Evolutionary conservation across 805 yeast genomes (phyloP), one percentile per base, ranked within the genome.

Genomic region (Ogataea sp.): DNA sequence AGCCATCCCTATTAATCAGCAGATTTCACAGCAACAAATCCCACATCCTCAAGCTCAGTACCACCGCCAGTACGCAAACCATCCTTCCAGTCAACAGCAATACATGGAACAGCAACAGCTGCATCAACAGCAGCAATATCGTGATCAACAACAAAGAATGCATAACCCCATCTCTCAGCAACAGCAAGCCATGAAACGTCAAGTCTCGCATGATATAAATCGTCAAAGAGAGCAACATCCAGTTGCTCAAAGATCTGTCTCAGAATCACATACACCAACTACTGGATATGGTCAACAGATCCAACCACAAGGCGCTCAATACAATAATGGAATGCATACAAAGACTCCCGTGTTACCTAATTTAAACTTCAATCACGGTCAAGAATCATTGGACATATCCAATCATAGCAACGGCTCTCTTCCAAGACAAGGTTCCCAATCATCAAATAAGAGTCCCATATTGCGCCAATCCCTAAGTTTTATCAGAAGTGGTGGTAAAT

Each of bases 391-490:
- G 7, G 38, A 38, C 3, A 36, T 23, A 6, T 33, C 29, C 31
- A 21, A 11, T 18, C 9, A 14, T 15, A 31, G 33, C 14, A 5
- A 6, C 6, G 11, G 11, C 20, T 3, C n/a, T 31, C 6, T 23
- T 10, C 10, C n/a, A 14, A 9, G 20, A n/a, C 15, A 25, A 20
- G 14, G 16, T 13, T 17, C 20, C 7, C 25, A 37, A 16, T 26
- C 21, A 7, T 42, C 38, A 20, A 48, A 44, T 16, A 55, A 58
- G 46, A 56, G 64, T 31, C 70, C 70, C 1, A 58, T 58, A 13
- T 43, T 65, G 28, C 59, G 65, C 15, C 70, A 65, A 41, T 65
- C 70, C 1, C 41, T 59, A 18, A 61, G 55, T 32, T 56, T 65
- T 20, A 41, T 64, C n/a, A 45, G 62, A 24, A 59, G 60, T 10